Evolutionary conservation across 2,329 filamentous ascomycete species (phyloP), one percentile per base, ranked within the genome.

Genomic region (Westerdykella ornata): DNA sequence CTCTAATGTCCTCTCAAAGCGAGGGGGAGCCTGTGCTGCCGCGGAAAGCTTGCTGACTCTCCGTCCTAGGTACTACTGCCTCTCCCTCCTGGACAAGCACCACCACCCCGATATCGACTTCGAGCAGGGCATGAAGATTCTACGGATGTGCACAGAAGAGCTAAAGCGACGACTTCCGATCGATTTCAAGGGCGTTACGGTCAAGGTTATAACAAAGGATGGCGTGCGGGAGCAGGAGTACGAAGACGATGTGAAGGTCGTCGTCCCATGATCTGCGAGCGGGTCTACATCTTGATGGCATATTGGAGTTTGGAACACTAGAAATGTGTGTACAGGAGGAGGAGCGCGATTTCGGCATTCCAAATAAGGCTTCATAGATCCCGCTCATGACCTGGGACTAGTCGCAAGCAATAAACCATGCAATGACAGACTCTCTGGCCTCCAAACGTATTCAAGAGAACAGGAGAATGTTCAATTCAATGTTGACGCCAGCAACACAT

Each of bases 31-130:
- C 22, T 9, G 22, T 11, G 7, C 22, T 26, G 26, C 26, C 11
- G 3, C 2, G 16, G 13, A n/a, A 18, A 36, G 14, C 14, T 28
- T 38, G 22, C 17, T 18, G n/a, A 32, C 26, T 31, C 8, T 15
- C 30, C n/a, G 2, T 17, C 2, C 16, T 13, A 88, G 82, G 71
- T 97, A 97, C 77, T 98, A 98, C 77, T 98, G 92, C 68, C 77
- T 98, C 47, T 94, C 88, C 5, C 94, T 95, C 56, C 81, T 98
- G 38, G 92, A 98, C 73, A 98, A 98, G 75, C 92, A 98, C 68
- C 92, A 98, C 68, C 86, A 96, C 62, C 90, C 92, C 36, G 84
- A 96, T 62, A 97, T 98, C 68, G 79, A 78, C 47, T 81, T 92
- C 41, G 88, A 85, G 48, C 80, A 94, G 68, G 92, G 92, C 43